phyloP scores from a whole-genome alignment of 2,329 filamentous ascomycete genomes.

The Ophiostoma piceae region DNA sequence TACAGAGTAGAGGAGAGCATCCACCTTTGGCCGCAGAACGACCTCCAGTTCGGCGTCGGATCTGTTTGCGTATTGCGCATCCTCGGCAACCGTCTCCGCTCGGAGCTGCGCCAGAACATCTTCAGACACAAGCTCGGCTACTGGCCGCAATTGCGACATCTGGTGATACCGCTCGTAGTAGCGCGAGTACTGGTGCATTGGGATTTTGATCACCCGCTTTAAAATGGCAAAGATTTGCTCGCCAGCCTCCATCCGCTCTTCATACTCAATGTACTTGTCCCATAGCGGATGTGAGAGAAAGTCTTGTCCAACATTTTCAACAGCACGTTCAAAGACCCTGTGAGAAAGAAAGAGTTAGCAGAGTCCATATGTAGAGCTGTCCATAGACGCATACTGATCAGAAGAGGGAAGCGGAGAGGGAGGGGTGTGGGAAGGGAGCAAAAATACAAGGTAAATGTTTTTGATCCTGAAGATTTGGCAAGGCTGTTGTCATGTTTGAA shows the following conservation, averaged over 20 bases:
- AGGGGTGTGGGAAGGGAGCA: conserved; percentile 42
- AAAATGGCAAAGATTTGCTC: conserved; percentile 84
- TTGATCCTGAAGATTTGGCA: conserved; percentile 16
- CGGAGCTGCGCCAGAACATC: conserved; percentile 65
- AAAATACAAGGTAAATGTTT: conserved; percentile 52
- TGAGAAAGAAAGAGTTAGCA: conserved; percentile 24
- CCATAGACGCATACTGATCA: neutral
- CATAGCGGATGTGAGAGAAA: conserved; percentile 94
- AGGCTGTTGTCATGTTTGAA: conserved; percentile 12
- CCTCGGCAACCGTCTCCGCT: conserved; percentile 61
- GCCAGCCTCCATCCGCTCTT: conserved; percentile 78
- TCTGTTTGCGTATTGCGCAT: conserved; percentile 45
- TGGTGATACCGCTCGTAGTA: conserved; percentile 90
- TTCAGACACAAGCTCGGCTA: conserved; percentile 65
- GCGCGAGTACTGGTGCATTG: conserved; percentile 90
- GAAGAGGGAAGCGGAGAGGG: neutral
- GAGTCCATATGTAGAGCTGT: conserved; percentile 23
- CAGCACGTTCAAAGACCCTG: conserved; percentile 89
- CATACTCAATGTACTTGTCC: conserved; percentile 98
- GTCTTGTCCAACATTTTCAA: conserved; percentile 78
- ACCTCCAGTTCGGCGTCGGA: conserved; percentile 76
- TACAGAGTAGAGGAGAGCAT: conserved; percentile 71
- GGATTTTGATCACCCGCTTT: conserved; percentile 76
- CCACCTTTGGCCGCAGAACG: conserved; percentile 73
- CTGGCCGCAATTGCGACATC: conserved; percentile 65